Conservation (phyloP, 306 rosid species). For the Parietaria judaica region DNA sequence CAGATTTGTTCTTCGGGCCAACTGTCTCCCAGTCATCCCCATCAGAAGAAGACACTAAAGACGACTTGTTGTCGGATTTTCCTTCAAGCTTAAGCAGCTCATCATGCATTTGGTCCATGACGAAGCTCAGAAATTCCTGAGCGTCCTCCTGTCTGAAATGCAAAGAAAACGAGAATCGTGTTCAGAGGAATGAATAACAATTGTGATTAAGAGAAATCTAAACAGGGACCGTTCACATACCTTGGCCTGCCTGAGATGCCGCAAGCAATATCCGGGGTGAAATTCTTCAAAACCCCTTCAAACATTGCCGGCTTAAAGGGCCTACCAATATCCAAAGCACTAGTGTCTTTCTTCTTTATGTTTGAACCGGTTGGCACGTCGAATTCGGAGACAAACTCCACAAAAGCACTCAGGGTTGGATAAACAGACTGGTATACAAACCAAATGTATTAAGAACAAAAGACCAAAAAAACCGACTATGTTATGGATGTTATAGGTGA, state of each 20-base stretch:
- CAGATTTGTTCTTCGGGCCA: constrained; percentile 88
- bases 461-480: neutral
- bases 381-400: constrained; percentile 61
- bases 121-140: constrained; percentile 91
- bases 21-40: constrained; percentile 99
- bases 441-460: neutral
- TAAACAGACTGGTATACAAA: constrained; percentile 50
- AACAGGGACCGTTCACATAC: constrained; percentile 33
- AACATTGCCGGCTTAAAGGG: constrained; percentile 83
- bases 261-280: constrained; percentile 68
- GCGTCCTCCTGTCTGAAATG: constrained; percentile 93
- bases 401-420: constrained; percentile 71
- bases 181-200: neutral
- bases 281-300: constrained; percentile 55
- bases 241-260: constrained; percentile 78
- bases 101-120: constrained; percentile 86
- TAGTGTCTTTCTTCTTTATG: constrained; percentile 38
- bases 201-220: neutral
- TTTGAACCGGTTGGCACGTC: constrained; percentile 45
- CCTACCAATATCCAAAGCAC: constrained; percentile 50
- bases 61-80: constrained; percentile 38
- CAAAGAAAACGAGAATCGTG: neutral
- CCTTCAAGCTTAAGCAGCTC: constrained; percentile 83
- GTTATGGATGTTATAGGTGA: neutral
- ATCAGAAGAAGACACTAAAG: constrained; percentile 70